Conservation (phyloP, 495 filamentous ascomycete genomes). For the Aspergillus funiculosus region DNA sequence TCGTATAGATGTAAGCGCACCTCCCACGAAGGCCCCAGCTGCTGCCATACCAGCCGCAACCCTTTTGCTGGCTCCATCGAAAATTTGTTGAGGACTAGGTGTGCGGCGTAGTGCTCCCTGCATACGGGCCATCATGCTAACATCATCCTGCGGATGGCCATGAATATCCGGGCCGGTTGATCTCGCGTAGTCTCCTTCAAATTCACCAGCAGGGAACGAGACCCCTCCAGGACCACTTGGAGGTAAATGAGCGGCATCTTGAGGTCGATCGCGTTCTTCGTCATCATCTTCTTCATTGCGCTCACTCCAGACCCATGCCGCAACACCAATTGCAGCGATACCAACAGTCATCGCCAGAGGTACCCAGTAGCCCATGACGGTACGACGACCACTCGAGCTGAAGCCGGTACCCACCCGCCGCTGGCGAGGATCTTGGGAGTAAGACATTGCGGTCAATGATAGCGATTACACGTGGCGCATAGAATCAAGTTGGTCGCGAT, state of each 20-base stretch:
- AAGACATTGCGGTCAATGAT: conserved; percentile 57
- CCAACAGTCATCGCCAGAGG: conserved; percentile 79
- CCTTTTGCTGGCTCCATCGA: conserved; percentile 69
- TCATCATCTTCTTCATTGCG: conserved; percentile 66
- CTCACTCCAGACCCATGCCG: conserved; percentile 91
- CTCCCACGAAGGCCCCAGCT: conserved; percentile 72
- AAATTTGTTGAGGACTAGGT: conserved; percentile 82
- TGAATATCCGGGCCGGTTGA: conserved; percentile 26
- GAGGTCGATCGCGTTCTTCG: conserved; percentile 48
- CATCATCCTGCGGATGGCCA: conserved; percentile 42
- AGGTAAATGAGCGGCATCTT: conserved; percentile 38
- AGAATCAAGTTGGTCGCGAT: conserved; percentile 27
- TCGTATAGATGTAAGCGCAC: conserved; percentile 72
- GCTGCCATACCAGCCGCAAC: conserved; percentile 76
- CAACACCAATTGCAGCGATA: conserved; percentile 74
- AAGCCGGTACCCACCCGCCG: conserved; percentile 49
- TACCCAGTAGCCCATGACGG: conserved; percentile 75
- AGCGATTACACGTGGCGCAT: conserved; percentile 30
- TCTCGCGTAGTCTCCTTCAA: conserved; percentile 30
- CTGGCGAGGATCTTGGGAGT: conserved; percentile 60
- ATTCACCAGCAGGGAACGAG: conserved; percentile 26
- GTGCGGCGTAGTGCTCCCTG: conserved; percentile 79
- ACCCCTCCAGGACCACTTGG: conserved; percentile 23
- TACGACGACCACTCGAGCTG: conserved; percentile 55
- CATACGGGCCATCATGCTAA: conserved; percentile 69